These are phyloP conservation scores for Sporormia fimetaria DNA, from an alignment of 495 filamentous ascomycete species.

Conservation along the genomic window DNA sequence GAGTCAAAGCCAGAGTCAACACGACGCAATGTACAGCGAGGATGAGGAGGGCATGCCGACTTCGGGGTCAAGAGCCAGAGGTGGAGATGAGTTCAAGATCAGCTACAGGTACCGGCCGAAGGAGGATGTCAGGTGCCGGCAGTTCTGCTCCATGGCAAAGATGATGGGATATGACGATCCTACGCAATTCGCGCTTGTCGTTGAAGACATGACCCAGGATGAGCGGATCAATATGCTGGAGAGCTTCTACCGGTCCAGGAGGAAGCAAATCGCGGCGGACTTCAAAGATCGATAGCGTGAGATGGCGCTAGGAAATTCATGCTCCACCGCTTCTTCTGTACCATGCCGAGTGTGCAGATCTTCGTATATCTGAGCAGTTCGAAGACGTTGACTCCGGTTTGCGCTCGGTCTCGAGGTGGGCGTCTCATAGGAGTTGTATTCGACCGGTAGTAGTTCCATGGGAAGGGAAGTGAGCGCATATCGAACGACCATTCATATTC, in stretches of 20 bases:
- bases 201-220: slow-evolving; percentile 87
- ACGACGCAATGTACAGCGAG: neutral
- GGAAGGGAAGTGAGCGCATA: too few relatives aligned
- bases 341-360: too few relatives aligned
- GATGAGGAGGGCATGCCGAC: slow-evolving; percentile 1
- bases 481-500: too few relatives aligned
- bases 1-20: neutral
- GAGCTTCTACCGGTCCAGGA: slow-evolving; percentile 58
- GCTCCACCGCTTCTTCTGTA: too few relatives aligned
- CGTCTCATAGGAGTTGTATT: too few relatives aligned
- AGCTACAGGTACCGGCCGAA: slow-evolving; percentile 68
- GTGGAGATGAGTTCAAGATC: slow-evolving; percentile 26
- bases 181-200: slow-evolving; percentile 82
- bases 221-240: slow-evolving; percentile 71
- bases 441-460: too few relatives aligned
- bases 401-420: too few relatives aligned
- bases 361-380: too few relatives aligned
- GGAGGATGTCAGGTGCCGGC: slow-evolving; percentile 58
- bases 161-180: slow-evolving; percentile 64
- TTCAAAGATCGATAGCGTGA: neutral
- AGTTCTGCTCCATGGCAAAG: slow-evolving; percentile 84
- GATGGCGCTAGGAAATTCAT: too few relatives aligned
- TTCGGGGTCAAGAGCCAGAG: neutral
- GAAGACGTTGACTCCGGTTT: too few relatives aligned
- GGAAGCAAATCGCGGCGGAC: slow-evolving; percentile 21